Base-by-base conservation (phyloP, 148 eudicot species). In the Chenopodium formosanum region DNA sequence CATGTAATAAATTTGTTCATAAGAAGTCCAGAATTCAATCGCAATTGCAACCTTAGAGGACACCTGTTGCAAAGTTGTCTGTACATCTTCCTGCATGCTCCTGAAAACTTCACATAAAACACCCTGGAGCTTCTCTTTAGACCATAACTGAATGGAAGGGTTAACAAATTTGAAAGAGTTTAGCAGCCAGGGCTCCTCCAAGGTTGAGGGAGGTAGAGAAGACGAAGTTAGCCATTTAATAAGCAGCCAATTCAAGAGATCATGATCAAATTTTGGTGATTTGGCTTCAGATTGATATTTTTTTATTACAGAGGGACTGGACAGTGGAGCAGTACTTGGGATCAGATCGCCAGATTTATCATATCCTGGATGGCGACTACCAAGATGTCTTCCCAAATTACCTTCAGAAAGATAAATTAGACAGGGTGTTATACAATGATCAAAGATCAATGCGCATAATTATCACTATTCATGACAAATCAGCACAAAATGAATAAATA, bases 361-460 rank as follows among this genome's bases (percentile, higher is more conserved):
- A 86, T 94, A 94, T 80, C 97, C 97, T 48, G 98, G 91, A 87
- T 94, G 98, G 63, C 94, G 94, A 71, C 84, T 91, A 89, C 92
- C 87, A 81, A 94, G 98, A 84, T 94, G 98, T 75, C 97, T 91
- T 71, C 97, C 98, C 89, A 94, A 87, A 86, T 94, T 94, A 79
- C 97, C 97, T 93, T 82, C 81, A 74, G 27, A 67, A 82, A 60
- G 19, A 29, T 52, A 81, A 60, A 72, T 10, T 58, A 19, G n/a
- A 27, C 11, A 52, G 62, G 27, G n/a, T 13, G 44, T 52, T 48
- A 83, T 78, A 53, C 29, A 73, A 77, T 58, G 32, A 73, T 47
- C 34, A 46, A 22, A 47, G 63, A 47, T 72, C 66, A 78, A 72
- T 53, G 52, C 20, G 4, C 22, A 73, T n/a, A 17, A n/a, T 29